A percentile compares a stretch with the other conserved stretches of the same genome.
phyloP scores from a whole-genome alignment of 768 basidiomycete species.

The Panellus pusillus region DNA sequence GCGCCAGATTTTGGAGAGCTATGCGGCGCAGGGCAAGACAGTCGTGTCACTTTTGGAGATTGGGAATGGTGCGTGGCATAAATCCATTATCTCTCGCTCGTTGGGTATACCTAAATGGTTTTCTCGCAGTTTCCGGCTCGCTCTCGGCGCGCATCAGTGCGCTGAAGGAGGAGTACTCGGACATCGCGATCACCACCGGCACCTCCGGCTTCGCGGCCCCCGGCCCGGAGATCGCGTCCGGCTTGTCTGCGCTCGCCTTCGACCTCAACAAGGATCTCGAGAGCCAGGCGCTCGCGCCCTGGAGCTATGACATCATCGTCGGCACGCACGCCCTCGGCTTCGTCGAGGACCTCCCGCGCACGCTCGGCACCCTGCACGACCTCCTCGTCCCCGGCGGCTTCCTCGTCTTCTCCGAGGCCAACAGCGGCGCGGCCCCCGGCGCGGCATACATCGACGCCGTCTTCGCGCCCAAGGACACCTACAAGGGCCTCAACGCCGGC shows the following conservation, averaged over 20 bases:
- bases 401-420: background rate
- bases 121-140: background rate
- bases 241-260: background rate
- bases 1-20: background rate
- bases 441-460: background rate
- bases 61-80: background rate
- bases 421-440: background rate
- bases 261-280: background rate
- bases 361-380: background rate
- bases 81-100: too few relatives aligned
- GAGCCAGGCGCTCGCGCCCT: background rate
- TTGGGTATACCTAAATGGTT: background rate
- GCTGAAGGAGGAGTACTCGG: background rate
- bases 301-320: background rate
- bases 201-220: too few relatives aligned
- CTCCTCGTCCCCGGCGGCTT: conserved; percentile 1
- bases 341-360: background rate
- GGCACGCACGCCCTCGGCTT: background rate
- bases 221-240: too few relatives aligned
- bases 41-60: background rate
- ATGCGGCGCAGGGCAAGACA: background rate
- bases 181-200: background rate
- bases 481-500: background rate
- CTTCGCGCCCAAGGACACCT: background rate
- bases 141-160: background rate